Base-by-base conservation (phyloP, 192 early-diverging fungal genomes). In the Backusella morwellensis region DNA sequence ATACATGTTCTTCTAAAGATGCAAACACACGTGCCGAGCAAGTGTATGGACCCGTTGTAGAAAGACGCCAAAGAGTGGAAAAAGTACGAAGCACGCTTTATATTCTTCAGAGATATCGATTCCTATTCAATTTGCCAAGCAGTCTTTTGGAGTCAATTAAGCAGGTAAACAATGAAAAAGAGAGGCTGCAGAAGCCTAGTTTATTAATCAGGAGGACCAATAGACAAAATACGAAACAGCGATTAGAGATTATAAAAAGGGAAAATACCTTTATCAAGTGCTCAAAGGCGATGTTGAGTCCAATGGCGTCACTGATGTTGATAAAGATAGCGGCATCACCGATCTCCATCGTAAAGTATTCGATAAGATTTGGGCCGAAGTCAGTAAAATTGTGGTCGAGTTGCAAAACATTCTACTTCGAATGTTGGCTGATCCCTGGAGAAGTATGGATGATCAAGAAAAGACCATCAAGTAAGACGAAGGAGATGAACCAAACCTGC, bases 201-300 rank as follows among this genome's bases (percentile, higher is more conserved):
- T 50, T 36, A 32, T 34, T 40, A 40, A 72, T 34, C 0, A 5
- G 1, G 44, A n/a, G 7, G 23, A 11, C 7, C 8, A 1, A 29
- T 68, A 93, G 92, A 84, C 89, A 68, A 94, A 95, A 78, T 95
- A 93, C 74, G 96, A 98, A 79, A 88, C 91, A 68, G 94, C 94
- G 1, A 95, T 98, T 26, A 90, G 96, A 34, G 96, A 98, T 81
- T 99, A 98, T 88, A 95, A 97, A 78, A 98, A 97, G 82, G 98
- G 98, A 38, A 92, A 93, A 73, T 90, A 92, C 77, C 81, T 97
- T 19, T 90, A 96, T 76, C 83, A 90, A 75, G 83, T 86, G 23
- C 77, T 88, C 63, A 79, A 86, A 29, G 75, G 72, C 29, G 72
- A 78, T 12, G 40, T 70, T 8, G 54, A 14, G 11, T 32, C 54